Evolutionary conservation across 441 rosid genomes (phyloP).

Genomic region (Arabidopsis hybrid): DNA sequence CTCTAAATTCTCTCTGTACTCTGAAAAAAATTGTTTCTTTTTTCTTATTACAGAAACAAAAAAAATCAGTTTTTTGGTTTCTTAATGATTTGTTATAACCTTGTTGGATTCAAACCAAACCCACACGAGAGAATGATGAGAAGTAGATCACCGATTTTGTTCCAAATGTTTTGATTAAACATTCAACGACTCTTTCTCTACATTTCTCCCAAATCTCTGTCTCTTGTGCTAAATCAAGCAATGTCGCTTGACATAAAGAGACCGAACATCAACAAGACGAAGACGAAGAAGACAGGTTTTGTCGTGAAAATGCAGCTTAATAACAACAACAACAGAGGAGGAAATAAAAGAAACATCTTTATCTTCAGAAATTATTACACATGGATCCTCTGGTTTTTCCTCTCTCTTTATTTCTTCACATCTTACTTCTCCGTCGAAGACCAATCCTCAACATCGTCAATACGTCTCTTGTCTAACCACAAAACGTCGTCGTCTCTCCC

Average conservation of each 20-base stretch:
- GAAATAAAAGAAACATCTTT: conserved; percentile 35
- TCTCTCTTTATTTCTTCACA: conserved; percentile 74
- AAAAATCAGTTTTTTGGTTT: neutral
- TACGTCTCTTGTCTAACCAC: conserved; percentile 49
- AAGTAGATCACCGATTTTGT: conserved; percentile 40
- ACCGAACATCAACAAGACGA: conserved; percentile 37
- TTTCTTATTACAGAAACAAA: neutral
- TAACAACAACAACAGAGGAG: conserved; percentile 42
- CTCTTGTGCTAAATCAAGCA: conserved; percentile 10
- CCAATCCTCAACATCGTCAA: conserved; percentile 53
- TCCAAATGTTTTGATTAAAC: conserved; percentile 10
- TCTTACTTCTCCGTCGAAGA: conserved; percentile 63
- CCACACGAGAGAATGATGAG: conserved; percentile 40
- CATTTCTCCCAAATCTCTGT: conserved; percentile 44
- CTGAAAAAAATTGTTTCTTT: neutral
- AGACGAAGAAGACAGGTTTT: conserved; percentile 54
- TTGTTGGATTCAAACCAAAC: conserved; percentile 40
- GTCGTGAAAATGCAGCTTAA: conserved; percentile 71
- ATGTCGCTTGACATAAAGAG: conserved; percentile 45
- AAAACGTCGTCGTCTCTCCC: conserved; percentile 52
- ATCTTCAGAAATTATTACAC: conserved; percentile 62
- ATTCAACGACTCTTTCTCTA: conserved; percentile 41
- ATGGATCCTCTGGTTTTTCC: conserved; percentile 84
- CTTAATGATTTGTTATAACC: conserved; percentile 26
- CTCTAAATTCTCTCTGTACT: conserved; percentile 16